Evolutionary conservation across 2,329 filamentous ascomycete genomes (phyloP).

Genomic region (Venturia oleaginea): DNA sequence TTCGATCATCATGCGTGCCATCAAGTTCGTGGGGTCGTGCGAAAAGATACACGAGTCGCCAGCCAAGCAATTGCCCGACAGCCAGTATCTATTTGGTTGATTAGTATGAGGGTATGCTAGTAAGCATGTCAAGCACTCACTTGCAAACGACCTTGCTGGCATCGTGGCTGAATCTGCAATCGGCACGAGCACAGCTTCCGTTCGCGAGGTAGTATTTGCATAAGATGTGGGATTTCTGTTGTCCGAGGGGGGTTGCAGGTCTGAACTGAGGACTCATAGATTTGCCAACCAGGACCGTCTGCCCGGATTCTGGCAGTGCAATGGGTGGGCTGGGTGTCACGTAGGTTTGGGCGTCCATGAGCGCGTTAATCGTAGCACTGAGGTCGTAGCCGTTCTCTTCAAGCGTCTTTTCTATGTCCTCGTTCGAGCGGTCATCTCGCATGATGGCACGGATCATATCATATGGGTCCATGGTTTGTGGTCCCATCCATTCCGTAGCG

Average conservation of each 20-base stretch:
- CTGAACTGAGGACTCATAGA: slow-evolving; percentile 67
- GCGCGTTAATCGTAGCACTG: slow-evolving; percentile 77
- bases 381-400: slow-evolving; percentile 87
- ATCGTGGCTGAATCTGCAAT: slow-evolving; percentile 96
- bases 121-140: slow-evolving; percentile 46
- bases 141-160: slow-evolving; percentile 96
- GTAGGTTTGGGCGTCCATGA: slow-evolving; percentile 65
- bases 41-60: slow-evolving; percentile 94
- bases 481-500: slow-evolving; percentile 67
- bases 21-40: slow-evolving; percentile 80
- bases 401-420: slow-evolving; percentile 88
- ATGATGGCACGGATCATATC: slow-evolving; percentile 95
- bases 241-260: slow-evolving; percentile 65
- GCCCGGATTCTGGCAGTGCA: slow-evolving; percentile 47
- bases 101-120: slow-evolving; percentile 10
- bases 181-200: slow-evolving; percentile 88
- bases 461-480: slow-evolving; percentile 84
- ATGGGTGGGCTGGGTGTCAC: slow-evolving; percentile 40
- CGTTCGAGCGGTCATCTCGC: slow-evolving; percentile 78
- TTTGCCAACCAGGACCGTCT: slow-evolving; percentile 72
- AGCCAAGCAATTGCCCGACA: slow-evolving; percentile 89
- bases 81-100: slow-evolving; percentile 63
- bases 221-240: slow-evolving; percentile 76
- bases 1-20: slow-evolving; percentile 71
- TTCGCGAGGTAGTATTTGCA: slow-evolving; percentile 97